Evolutionary conservation across 2,329 filamentous ascomycete species (phyloP), one percentile per base, ranked within the genome.

Genomic region (Verticillium klebahnii): DNA sequence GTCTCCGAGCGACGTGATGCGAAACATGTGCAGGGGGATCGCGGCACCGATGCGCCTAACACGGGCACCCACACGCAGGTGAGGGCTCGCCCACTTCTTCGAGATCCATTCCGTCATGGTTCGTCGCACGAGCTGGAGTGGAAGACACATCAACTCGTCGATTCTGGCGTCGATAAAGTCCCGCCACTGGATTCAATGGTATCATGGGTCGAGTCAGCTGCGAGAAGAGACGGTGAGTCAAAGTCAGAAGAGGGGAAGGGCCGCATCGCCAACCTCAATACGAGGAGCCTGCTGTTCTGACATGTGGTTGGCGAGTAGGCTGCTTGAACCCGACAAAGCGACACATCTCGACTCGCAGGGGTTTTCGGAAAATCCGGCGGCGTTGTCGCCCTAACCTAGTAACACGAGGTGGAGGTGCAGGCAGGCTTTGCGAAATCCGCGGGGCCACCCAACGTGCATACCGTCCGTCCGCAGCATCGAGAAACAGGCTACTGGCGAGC

Each of bases 351-450:
- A 37, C 36, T 37, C 11, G 36, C 36, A 15, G 11, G 36, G 36
- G 11, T 37, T 37, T 37, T 12, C 36, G 36, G 36, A 37, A 15
- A 37, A 37, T 37, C 11, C 15, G 55, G 15, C 29, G 32, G 55
- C 29, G 5, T 25, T 12, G 14, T 14, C 6, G 56, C 36, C 19
- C 19, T 17, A 58, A 34, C 57, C 57, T 31, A 15, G 57, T 32
- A 58, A 58, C 57, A 58, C 57, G 57, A 58, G 36, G 36, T 40
- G 7, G 39, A 39, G 36, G 57, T 40, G 57, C 57, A 58, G 29
- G 55, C 23, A 58, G 29, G 55, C 23, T 1, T n/a, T 8, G 11
- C 19, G 45, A 23, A 25, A 25, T n/a, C 45, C 11, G 45, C 23
- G 12, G 45, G 19, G 45, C 45, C n/a, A 12, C 19, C 23, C 17